Evolutionary conservation across 208 protist species (phyloP), one percentile per base, ranked within the genome.

Genomic region (Leishmania arabica): DNA sequence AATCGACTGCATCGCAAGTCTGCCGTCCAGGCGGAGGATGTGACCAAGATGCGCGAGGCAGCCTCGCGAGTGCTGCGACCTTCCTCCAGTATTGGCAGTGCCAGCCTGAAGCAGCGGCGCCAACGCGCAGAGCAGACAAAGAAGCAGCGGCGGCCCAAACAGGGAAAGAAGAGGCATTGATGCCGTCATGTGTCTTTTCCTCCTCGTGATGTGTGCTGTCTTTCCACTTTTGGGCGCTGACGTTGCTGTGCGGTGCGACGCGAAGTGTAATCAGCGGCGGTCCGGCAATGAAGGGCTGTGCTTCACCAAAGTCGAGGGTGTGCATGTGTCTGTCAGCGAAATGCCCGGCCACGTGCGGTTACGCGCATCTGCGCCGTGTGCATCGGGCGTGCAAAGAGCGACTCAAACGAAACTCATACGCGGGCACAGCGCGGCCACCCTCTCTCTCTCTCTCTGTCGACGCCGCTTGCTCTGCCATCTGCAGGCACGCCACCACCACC

Each of bases 41-140:
- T 73, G 0, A 77, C 81, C 21, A 89, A 92, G 75, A 78, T 94
- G 42, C 84, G 83, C 37, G 83, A 85, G 31, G 85, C 90, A 5
- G 92, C 92, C 0, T 24, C 76, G 8, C 74, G 79, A 31, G 64
- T 96, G 54, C 79, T 92, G 24, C 87, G 85, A n/a, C 80, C 80
- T 1, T 80, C 89, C 58, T 86, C 83, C 71, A 80, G 66, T n/a
- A 83, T 21, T 34, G 78, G 34, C 47, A 77, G 78, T 31, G 51
- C 76, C 17, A 75, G 62, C 5, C 77, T 89, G 64, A 86, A 87
- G 60, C 82, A 87, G 34, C 88, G 92, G 21, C 90, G 86, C 40
- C 78, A 88, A 62, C 88, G 90, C 1, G 85, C 85, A 40, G 78
- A 69, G 65, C 66, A 75, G 70, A 19, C 66, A 45, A 90, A 89